A percentile compares a stretch with the other conserved stretches of the same genome.
Conservation (phyloP, 202 grass and related monocot species). For the Panicum virgatum region DNA sequence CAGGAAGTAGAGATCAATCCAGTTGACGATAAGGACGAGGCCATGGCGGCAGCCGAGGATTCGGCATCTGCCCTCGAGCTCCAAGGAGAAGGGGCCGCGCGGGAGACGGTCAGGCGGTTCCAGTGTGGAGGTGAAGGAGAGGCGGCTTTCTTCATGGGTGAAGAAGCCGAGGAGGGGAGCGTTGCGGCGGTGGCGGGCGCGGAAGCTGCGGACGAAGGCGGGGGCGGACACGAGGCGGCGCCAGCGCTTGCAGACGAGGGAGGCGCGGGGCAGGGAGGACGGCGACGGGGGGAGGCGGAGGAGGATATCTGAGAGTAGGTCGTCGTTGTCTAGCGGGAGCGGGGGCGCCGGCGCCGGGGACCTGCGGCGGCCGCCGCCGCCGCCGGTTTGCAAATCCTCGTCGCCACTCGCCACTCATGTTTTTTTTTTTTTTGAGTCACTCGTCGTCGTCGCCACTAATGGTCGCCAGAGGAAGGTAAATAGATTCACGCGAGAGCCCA, state of each 20-base stretch:
- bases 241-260: conserved; percentile 18
- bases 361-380: background rate
- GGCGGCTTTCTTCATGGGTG: accelerated
- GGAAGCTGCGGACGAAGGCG: background rate
- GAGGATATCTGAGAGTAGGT: conserved; percentile 9
- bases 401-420: no score
- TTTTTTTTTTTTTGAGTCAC: no score
- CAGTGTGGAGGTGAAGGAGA: background rate
- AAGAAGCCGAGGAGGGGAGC: conserved; percentile 9
- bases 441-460: no score
- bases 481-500: no score
- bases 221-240: background rate
- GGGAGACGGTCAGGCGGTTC: background rate
- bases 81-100: background rate
- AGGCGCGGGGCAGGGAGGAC: conserved; percentile 4
- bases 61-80: background rate
- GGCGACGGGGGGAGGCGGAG: background rate
- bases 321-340: background rate
- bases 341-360: background rate
- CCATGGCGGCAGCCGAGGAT: conserved; percentile 12
- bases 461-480: no score
- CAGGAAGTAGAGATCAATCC: background rate
- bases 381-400: no score
- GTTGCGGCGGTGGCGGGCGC: conserved; percentile 14
- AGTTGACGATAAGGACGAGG: background rate